A percentile compares a stretch with the other conserved stretches of the same genome.
Conservation (phyloP, 2,329 filamentous ascomycete genomes). For the Beauveria varroae region DNA sequence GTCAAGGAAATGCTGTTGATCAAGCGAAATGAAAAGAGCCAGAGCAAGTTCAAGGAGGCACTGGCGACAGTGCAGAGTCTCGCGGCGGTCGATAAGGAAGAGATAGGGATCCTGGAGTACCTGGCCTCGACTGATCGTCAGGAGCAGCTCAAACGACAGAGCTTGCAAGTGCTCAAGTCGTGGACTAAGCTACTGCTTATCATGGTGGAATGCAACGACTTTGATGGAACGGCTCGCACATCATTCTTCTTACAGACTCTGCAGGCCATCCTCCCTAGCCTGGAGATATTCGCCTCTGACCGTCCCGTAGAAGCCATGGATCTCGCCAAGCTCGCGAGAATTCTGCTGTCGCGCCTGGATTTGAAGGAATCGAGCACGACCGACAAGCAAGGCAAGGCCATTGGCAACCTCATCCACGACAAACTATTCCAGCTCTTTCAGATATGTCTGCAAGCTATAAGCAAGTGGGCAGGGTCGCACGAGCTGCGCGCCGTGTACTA, state of each 20-base stretch:
- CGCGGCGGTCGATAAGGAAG: constrained; percentile 48
- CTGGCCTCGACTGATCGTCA: constrained; percentile 57
- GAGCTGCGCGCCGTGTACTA: constrained; percentile 80
- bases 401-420: constrained; percentile 73
- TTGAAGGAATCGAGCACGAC: constrained; percentile 32
- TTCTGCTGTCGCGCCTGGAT: constrained; percentile 65
- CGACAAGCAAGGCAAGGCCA: constrained; percentile 37
- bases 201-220: constrained; percentile 74
- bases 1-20: constrained; percentile 68
- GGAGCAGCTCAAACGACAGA: constrained; percentile 46
- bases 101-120: constrained; percentile 51
- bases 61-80: constrained; percentile 44
- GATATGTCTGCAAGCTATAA: constrained; percentile 71
- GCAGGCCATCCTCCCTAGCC: constrained; percentile 78
- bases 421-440: constrained; percentile 90
- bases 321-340: constrained; percentile 67
- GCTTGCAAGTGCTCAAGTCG: constrained; percentile 63
- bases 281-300: constrained; percentile 68
- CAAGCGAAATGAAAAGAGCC: constrained; percentile 52
- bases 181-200: constrained; percentile 84
- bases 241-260: constrained; percentile 80
- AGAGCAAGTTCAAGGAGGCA: constrained; percentile 16
- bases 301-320: constrained; percentile 64
- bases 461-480: constrained; percentile 62
- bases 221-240: constrained; percentile 63